Percentiles rank a stretch among this genome's conserved stretches.
These are phyloP conservation scores for Acmispon strigosus DNA, from an alignment of 306 rosid species.

Conservation along the genomic window DNA sequence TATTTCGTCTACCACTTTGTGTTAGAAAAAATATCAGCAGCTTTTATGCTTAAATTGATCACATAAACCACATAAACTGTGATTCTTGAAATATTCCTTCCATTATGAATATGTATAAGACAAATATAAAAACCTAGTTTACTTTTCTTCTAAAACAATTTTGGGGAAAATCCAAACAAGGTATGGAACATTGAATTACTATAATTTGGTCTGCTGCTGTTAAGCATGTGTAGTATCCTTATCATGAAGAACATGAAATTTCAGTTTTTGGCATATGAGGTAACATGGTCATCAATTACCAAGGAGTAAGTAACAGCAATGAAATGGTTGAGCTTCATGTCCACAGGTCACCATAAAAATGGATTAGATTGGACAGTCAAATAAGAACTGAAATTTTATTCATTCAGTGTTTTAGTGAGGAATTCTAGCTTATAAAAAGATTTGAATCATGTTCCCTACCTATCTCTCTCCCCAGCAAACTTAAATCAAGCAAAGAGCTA, in stretches of 20 bases:
- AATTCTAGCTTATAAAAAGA: not conserved
- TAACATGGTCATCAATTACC: not conserved
- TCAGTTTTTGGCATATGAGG: not conserved
- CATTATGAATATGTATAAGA: not conserved
- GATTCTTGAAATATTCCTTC: not conserved
- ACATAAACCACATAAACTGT: slow-evolving; percentile 2
- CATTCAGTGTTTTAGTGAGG: not conserved
- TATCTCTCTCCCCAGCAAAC: not conserved
- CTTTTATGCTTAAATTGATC: not conserved
- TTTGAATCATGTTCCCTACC: not conserved
- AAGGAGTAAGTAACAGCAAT: not conserved
- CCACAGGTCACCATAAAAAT: not conserved
- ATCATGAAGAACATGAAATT: not conserved
- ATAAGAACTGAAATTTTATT: not conserved
- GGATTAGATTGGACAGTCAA: not conserved
- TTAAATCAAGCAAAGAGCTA: not conserved
- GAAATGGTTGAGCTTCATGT: not conserved
- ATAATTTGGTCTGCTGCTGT: not conserved
- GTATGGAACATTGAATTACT: not conserved
- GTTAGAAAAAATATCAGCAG: not conserved
- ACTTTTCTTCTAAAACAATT: not conserved
- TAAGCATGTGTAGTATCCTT: not conserved
- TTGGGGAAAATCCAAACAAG: not conserved
- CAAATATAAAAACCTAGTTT: not conserved
- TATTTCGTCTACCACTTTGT: not conserved